A percentile compares a stretch with the other conserved stretches of the same genome.
Evolutionary conservation across 2,329 filamentous ascomycete genomes (phyloP).

Genomic region (Penicillium sp.): DNA sequence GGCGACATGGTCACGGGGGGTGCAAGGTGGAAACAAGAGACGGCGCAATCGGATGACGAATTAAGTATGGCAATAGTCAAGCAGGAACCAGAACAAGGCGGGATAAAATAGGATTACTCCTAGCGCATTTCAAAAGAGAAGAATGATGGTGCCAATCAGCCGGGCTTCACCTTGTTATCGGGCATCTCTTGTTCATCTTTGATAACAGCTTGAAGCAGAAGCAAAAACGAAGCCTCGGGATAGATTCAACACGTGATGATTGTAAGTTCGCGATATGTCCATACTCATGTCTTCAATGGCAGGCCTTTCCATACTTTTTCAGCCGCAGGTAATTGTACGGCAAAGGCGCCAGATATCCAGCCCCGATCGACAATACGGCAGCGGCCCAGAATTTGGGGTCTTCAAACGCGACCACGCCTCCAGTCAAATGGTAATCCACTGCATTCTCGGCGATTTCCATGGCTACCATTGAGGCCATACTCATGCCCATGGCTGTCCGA

Average conservation of each 20-base stretch:
- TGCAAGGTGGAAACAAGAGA: too few species aligned
- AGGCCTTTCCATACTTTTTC: slow-evolving; percentile 43
- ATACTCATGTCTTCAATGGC: slow-evolving; percentile 7
- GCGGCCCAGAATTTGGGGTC: slow-evolving; percentile 50
- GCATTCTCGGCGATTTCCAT: slow-evolving; percentile 53
- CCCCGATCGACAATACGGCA: slow-evolving; percentile 31
- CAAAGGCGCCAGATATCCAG: slow-evolving; percentile 42
- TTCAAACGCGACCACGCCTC: slow-evolving; percentile 44
- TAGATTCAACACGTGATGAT: too few species aligned
- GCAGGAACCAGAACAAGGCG: too few species aligned
- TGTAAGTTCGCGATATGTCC: background rate
- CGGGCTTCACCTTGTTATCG: too few species aligned
- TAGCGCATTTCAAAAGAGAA: too few species aligned
- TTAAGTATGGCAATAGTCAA: too few species aligned
- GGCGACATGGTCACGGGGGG: too few species aligned
- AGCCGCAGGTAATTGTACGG: slow-evolving; percentile 51
- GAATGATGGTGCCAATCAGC: too few species aligned
- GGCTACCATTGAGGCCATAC: slow-evolving; percentile 53
- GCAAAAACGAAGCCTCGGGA: background rate
- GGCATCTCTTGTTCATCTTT: too few species aligned
- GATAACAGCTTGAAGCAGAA: too few species aligned
- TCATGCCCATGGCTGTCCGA: slow-evolving; percentile 54
- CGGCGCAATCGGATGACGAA: too few species aligned
- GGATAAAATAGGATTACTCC: too few species aligned
- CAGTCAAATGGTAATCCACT: slow-evolving; percentile 52